Evolutionary conservation across 2,329 filamentous ascomycete genomes (phyloP).

Genomic region (Sclerotinia glacialis): DNA sequence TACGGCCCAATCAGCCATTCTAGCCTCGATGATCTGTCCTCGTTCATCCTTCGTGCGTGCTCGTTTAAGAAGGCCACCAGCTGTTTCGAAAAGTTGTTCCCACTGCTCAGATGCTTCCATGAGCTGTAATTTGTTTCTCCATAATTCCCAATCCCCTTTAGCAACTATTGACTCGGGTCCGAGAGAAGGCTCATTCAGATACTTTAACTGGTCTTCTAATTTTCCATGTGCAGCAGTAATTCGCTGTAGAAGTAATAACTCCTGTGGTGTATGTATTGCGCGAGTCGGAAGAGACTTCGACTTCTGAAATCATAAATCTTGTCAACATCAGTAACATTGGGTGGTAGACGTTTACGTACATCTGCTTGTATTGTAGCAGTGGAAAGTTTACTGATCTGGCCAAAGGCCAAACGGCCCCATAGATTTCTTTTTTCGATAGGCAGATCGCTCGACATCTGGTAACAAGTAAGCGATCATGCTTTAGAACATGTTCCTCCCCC

Average conservation of each 20-base stretch:
- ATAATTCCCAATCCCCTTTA: constrained; percentile 40
- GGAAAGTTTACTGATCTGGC: constrained; percentile 38
- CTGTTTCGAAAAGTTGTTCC: constrained; percentile 35
- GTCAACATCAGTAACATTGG: constrained; percentile 3
- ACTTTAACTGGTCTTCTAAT: constrained; percentile 33
- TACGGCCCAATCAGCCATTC: constrained; percentile 39
- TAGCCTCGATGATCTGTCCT: constrained; percentile 34
- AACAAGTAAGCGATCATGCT: constrained; percentile 22
- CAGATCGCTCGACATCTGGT: constrained; percentile 31
- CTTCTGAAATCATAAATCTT: constrained; percentile 27
- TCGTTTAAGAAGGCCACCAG: constrained; percentile 32
- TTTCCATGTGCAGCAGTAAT: constrained; percentile 33
- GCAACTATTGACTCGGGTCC: constrained; percentile 39
- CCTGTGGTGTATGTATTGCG: constrained; percentile 40
- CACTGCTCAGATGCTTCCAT: constrained; percentile 33
- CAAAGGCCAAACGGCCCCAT: constrained; percentile 35
- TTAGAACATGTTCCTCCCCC: not conserved
- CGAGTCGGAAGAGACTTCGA: constrained; percentile 33
- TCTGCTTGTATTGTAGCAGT: constrained; percentile 34
- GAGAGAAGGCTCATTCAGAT: constrained; percentile 35
- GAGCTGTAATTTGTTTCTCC: constrained; percentile 36
- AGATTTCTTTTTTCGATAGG: constrained; percentile 35
- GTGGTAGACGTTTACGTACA: constrained; percentile 28
- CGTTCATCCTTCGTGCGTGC: constrained; percentile 35
- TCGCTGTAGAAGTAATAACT: constrained; percentile 37